These are phyloP conservation scores for Talaromyces amestolkiae DNA, from an alignment of 2,329 filamentous ascomycete genomes.

Conservation along the genomic window DNA sequence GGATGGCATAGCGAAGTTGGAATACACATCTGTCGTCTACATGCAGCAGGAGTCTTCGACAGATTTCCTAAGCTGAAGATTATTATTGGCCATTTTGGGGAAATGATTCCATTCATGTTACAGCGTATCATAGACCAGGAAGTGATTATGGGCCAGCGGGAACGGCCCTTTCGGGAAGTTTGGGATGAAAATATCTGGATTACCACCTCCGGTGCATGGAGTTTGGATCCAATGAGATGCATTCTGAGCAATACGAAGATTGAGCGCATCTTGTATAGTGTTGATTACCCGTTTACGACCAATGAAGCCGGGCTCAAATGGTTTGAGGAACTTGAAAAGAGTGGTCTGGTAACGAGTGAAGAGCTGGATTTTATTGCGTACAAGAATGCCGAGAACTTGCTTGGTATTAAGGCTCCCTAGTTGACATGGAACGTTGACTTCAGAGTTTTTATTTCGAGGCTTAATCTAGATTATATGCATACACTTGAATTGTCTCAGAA, in stretches of 20 bases:
- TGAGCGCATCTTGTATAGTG: constrained; percentile 1
- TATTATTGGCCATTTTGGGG: not conserved
- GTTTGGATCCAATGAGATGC: not conserved
- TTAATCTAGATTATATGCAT: not conserved
- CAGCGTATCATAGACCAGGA: not conserved
- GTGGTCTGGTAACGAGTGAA: not conserved
- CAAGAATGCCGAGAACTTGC: not conserved
- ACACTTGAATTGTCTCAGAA: not conserved
- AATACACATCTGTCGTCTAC: not conserved
- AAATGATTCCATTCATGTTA: not conserved
- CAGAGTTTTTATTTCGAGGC: not conserved
- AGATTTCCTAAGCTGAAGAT: not conserved
- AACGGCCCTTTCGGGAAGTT: not conserved
- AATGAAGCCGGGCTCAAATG: not conserved
- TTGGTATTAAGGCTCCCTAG: not conserved
- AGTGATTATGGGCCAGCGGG: not conserved
- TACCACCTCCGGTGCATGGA: not conserved
- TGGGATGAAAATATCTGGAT: constrained; percentile 2
- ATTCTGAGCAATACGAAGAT: constrained; percentile 1
- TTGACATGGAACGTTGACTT: not conserved
- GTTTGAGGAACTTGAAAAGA: not conserved
- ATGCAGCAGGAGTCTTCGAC: not conserved
- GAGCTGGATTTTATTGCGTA: not conserved
- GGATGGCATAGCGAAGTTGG: constrained; percentile 5
- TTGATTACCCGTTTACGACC: not conserved